phyloP scores from a whole-genome alignment of 441 rosid species.

The Gossypium trilobum region DNA sequence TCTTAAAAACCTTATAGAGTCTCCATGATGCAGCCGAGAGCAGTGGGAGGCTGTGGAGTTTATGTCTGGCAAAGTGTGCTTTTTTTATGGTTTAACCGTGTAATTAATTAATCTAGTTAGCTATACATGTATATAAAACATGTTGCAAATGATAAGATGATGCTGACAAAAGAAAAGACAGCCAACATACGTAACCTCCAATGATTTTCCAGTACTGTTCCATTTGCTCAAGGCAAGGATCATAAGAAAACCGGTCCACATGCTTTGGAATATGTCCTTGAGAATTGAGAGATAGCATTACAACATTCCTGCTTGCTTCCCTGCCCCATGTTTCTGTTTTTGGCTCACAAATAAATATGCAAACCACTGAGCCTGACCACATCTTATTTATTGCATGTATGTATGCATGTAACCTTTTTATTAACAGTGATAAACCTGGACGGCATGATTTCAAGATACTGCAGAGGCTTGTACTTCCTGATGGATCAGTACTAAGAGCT shows the following conservation, averaged over 20 bases:
- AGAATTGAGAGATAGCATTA: background rate
- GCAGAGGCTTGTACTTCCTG: conserved; percentile 40
- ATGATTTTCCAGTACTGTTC: too few relatives aligned
- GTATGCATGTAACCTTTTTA: background rate
- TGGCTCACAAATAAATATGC: background rate
- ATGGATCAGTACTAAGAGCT: conserved; percentile 52
- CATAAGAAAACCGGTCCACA: too few relatives aligned
- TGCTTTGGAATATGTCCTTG: background rate
- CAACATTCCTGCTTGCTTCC: background rate
- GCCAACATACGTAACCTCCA: too few relatives aligned
- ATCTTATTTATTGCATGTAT: background rate
- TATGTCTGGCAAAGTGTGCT: conserved; percentile 33
- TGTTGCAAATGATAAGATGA: background rate
- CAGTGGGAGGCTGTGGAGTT: conserved; percentile 52
- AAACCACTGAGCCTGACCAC: background rate
- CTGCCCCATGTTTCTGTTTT: background rate
- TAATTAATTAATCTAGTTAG: background rate
- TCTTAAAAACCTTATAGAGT: conserved; percentile 31
- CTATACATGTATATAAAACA: background rate
- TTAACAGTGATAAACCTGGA: conserved; percentile 47
- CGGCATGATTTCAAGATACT: conserved; percentile 44
- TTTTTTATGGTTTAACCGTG: background rate
- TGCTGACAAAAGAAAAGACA: background rate
- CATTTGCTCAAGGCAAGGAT: too few relatives aligned
- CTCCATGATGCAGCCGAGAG: conserved; percentile 52